Evolutionary conservation across 345 rosid genomes (phyloP).

Genomic region (Erysimum cheiranthoides): DNA sequence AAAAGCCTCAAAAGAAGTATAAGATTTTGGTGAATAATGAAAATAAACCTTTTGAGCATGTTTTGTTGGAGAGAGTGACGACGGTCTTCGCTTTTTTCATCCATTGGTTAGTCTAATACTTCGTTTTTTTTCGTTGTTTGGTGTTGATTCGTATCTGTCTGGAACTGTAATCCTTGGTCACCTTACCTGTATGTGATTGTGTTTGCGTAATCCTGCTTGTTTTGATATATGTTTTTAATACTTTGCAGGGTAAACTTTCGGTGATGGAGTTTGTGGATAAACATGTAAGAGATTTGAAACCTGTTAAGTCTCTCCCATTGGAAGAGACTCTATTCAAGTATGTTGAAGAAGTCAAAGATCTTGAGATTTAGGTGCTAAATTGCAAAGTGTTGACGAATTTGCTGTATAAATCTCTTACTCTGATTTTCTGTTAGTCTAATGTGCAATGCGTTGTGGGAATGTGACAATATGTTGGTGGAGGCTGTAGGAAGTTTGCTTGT

Average conservation of each 20-base stretch:
- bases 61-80: constrained; percentile 82
- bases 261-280: constrained; percentile 77
- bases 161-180: background rate
- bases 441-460: constrained; percentile 15
- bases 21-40: constrained; percentile 68
- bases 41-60: constrained; percentile 76
- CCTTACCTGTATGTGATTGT: background rate
- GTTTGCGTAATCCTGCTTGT: background rate
- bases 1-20: constrained; percentile 77
- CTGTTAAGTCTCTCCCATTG: constrained; percentile 54
- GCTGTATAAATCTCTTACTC: constrained; percentile 58
- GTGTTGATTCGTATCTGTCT: background rate
- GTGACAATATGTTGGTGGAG: background rate
- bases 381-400: constrained; percentile 69
- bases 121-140: background rate
- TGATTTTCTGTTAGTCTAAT: background rate
- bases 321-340: constrained; percentile 73
- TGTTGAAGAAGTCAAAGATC: constrained; percentile 79
- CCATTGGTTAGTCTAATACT: constrained; percentile 60
- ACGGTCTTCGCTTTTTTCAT: constrained; percentile 66
- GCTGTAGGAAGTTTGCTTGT: constrained; percentile 9
- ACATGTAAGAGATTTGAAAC: constrained; percentile 47
- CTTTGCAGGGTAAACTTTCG: constrained; percentile 68
- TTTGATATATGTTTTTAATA: background rate
- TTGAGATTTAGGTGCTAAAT: constrained; percentile 71